phyloP scores from a whole-genome alignment of 2,329 filamentous ascomycete genomes.

The Fusarium sp. region DNA sequence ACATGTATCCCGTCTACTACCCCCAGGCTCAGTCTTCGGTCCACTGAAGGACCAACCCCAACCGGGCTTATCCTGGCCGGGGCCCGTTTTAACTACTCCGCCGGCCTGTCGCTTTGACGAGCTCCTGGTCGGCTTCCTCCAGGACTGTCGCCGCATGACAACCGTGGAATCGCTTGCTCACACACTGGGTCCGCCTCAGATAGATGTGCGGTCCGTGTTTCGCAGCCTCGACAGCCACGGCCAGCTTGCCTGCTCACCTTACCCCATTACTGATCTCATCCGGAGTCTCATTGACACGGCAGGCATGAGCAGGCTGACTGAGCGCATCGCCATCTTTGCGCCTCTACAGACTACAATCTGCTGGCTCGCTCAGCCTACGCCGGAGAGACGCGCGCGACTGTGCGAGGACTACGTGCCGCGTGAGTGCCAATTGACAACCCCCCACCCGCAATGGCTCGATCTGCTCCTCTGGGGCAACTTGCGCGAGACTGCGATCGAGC shows the following conservation, averaged over 20 bases:
- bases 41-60: constrained; percentile 49
- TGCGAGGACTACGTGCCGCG: constrained; percentile 45
- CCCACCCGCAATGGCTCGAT: constrained; percentile 53
- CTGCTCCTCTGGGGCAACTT: constrained; percentile 52
- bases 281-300: constrained; percentile 50
- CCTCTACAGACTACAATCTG: constrained; percentile 50
- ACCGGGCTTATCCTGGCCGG: constrained; percentile 50
- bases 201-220: constrained; percentile 53
- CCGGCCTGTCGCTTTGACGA: constrained; percentile 53
- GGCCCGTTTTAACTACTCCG: constrained; percentile 51
- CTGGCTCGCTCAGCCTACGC: constrained; percentile 52
- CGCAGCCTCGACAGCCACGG: constrained; percentile 44
- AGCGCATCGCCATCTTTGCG: constrained; percentile 53
- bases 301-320: constrained; percentile 48
- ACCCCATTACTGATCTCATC: constrained; percentile 52
- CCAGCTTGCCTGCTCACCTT: constrained; percentile 45
- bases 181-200: constrained; percentile 52
- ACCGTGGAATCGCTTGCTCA: constrained; percentile 46
- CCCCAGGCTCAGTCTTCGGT: constrained; percentile 52
- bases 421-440: constrained; percentile 47
- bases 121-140: constrained; percentile 54
- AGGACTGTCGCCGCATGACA: constrained; percentile 54
- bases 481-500: constrained; percentile 53
- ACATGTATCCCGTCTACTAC: constrained; percentile 55
- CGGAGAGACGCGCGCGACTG: constrained; percentile 48